A percentile compares a stretch with the other conserved stretches of the same genome.
Conservation (phyloP, 352 stramenopile species). For the Aphanomyces astaci region DNA sequence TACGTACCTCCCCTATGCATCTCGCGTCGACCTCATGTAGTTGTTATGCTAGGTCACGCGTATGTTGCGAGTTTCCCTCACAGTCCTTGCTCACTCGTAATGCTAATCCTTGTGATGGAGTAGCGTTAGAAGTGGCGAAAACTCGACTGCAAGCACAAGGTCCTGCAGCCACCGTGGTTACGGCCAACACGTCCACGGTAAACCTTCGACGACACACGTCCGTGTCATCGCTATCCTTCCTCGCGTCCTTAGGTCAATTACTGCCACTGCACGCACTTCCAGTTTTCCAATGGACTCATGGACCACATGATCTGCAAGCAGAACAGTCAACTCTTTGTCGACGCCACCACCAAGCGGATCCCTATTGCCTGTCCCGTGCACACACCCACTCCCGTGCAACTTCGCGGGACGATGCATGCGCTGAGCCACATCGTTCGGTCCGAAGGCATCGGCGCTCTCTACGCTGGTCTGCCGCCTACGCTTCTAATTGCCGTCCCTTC, state of each 20-base stretch:
- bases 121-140: constrained; percentile 81
- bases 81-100: background rate
- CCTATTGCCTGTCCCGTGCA: constrained; percentile 8
- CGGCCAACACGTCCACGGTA: constrained; percentile 5
- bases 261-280: constrained; percentile 42
- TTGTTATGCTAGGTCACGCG: constrained; percentile 43
- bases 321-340: background rate
- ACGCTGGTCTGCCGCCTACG: constrained; percentile 79
- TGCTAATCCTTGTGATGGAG: constrained; percentile 8
- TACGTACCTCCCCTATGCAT: constrained; percentile 15
- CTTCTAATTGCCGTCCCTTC: constrained; percentile 89
- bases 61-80: constrained; percentile 27
- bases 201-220: background rate
- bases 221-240: background rate
- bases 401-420: constrained; percentile 46
- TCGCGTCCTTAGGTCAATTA: constrained; percentile 8
- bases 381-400: constrained; percentile 26
- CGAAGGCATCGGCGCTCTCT: constrained; percentile 57
- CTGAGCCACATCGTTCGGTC: constrained; percentile 57
- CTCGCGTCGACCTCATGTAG: constrained; percentile 19
- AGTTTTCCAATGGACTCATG: constrained; percentile 74
- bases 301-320: constrained; percentile 73
- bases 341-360: background rate
- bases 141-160: constrained; percentile 71
- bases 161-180: constrained; percentile 24